Evolutionary conservation across 2,329 filamentous ascomycete genomes (phyloP), one percentile per base, ranked within the genome.

Genomic region (Aureobasidium sp.): DNA sequence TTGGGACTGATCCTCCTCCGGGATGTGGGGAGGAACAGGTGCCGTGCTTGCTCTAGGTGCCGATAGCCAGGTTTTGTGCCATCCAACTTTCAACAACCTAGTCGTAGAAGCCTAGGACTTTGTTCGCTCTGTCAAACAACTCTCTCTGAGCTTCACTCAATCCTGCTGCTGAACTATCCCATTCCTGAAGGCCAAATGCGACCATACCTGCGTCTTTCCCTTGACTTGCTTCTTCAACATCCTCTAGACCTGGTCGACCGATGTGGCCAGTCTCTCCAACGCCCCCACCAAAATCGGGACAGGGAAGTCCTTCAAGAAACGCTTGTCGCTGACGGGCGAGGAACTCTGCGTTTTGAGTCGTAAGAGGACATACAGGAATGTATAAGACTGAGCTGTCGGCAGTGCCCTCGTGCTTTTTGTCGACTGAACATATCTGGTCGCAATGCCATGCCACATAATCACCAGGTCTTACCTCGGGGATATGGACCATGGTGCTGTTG

Each of bases 321-420:
- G 84, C 82, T n/a, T 83, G 78, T 21, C 87, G 81, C 74, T 95
- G 90, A 17, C 83, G 79, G 1, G 74, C 79, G 1, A 93, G 77
- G 69, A 92, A 94, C 23, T 81, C 74, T 0, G 87, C 85, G 67
- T 94, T 96, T 40, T 78, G 75, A 57, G 86, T 82, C 0, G 90
- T 95, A 31, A 90, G 79, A 0, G 92, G 91, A 59, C 89, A 94
- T 0, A 89, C 86, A 0, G 92, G 91, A 60, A 96, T 95, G 68
- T 96, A 96, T 62, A 96, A 69, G 0, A 96, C 92, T 66, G 86
- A 91, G 0, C 88, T 90, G 71, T 96, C 92, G 0, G 77, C 73
- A 1, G 74, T 78, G 1, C 92, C 93, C 1, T 73, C 73, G 70
- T 96, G 92, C 1, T 85, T 78, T 65, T 84, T 86, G 74, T 96